Percentiles rank a stretch among this genome's conserved stretches.
phyloP scores from a whole-genome alignment of 2,329 filamentous ascomycete species.

The Trichoderma semiorbis region DNA sequence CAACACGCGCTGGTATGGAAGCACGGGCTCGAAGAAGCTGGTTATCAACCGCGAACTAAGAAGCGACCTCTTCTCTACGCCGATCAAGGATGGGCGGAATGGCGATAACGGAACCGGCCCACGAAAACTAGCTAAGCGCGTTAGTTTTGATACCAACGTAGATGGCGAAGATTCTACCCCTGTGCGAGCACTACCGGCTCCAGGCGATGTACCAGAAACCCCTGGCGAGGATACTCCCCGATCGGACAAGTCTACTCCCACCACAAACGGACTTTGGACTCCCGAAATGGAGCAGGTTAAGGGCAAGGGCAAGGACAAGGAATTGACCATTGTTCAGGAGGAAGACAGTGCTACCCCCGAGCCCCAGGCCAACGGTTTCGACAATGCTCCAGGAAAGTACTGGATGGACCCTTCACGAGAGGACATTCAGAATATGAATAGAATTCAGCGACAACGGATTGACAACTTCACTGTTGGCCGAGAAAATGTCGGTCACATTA shows the following conservation, averaged over 20 bases:
- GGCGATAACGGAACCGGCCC: slow-evolving; percentile 40
- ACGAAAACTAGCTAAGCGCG: slow-evolving; percentile 71
- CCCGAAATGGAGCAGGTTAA: slow-evolving; percentile 69
- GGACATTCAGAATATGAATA: slow-evolving; percentile 75
- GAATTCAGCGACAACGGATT: slow-evolving; percentile 72
- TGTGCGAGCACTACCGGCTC: slow-evolving; percentile 34
- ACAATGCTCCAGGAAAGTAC: slow-evolving; percentile 68
- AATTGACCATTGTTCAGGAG: slow-evolving; percentile 76
- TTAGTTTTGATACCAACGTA: slow-evolving; percentile 79
- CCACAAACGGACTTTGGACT: slow-evolving; percentile 34
- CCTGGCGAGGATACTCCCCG: slow-evolving; percentile 40
- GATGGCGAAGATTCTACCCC: slow-evolving; percentile 35
- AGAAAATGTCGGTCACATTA: slow-evolving; percentile 73
- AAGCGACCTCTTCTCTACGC: slow-evolving; percentile 65
- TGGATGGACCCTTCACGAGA: slow-evolving; percentile 78
- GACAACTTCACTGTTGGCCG: slow-evolving; percentile 78
- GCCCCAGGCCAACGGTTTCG: slow-evolving; percentile 28
- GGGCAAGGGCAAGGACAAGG: slow-evolving; percentile 72
- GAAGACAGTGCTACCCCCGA: slow-evolving; percentile 46
- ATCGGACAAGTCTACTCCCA: slow-evolving; percentile 50
- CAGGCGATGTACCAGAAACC: slow-evolving; percentile 30
- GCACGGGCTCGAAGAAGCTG: slow-evolving; percentile 76
- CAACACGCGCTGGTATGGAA: slow-evolving; percentile 61
- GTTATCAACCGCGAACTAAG: slow-evolving; percentile 86
- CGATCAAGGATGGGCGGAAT: slow-evolving; percentile 49